These are phyloP conservation scores for Ganoderma multipileum DNA, from an alignment of 1,284 basidiomycete genomes.

Conservation along the genomic window DNA sequence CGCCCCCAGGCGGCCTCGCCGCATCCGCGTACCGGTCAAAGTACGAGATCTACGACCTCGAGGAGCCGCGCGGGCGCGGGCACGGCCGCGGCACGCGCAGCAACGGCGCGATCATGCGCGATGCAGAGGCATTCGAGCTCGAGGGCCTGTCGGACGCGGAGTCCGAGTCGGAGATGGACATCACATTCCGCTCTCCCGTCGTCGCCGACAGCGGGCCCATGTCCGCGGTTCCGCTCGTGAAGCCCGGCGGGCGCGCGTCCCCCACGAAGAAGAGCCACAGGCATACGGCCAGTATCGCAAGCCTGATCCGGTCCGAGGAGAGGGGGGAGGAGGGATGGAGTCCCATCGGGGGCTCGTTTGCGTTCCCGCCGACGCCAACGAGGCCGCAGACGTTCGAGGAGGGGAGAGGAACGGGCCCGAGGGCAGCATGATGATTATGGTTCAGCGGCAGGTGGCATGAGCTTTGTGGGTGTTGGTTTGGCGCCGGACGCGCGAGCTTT, in stretches of 20 bases:
- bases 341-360: slow-evolving; percentile 60
- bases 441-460: not conserved
- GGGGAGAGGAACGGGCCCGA: slow-evolving; percentile 21
- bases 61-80: slow-evolving; percentile 46
- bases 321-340: slow-evolving; percentile 82
- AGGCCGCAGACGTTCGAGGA: slow-evolving; percentile 30
- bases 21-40: slow-evolving; percentile 53
- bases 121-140: slow-evolving; percentile 60
- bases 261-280: slow-evolving; percentile 57
- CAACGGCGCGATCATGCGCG: slow-evolving; percentile 45
- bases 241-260: slow-evolving; percentile 31
- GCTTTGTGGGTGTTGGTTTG: not conserved
- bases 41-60: slow-evolving; percentile 78
- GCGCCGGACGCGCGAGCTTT: not conserved
- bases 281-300: slow-evolving; percentile 84
- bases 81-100: slow-evolving; percentile 35
- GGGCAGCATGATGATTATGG: slow-evolving; percentile 1
- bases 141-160: slow-evolving; percentile 57
- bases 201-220: slow-evolving; percentile 46
- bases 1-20: slow-evolving; percentile 48
- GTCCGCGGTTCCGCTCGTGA: slow-evolving; percentile 46
- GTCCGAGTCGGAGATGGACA: slow-evolving; percentile 69
- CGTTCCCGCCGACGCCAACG: slow-evolving; percentile 48
- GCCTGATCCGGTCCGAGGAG: slow-evolving; percentile 77
- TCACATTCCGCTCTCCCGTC: slow-evolving; percentile 71